A percentile compares a stretch with the other conserved stretches of the same genome.
Evolutionary conservation across 352 stramenopile species (phyloP).

Genomic region (Peronospora destructor): DNA sequence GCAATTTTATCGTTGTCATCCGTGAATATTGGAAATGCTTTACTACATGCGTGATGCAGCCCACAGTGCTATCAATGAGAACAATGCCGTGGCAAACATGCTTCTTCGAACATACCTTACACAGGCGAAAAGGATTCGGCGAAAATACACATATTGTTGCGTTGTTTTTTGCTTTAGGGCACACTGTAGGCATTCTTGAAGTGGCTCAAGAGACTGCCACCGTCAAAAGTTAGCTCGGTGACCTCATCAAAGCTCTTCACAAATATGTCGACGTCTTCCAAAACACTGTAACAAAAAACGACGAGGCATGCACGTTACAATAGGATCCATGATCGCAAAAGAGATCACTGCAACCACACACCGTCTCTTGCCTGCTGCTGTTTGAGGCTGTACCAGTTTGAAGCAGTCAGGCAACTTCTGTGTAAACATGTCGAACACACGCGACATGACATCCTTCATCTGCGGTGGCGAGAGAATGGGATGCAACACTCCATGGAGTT

Average conservation of each 20-base stretch:
- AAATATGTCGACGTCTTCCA: slow-evolving; percentile 70
- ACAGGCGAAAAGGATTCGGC: neutral
- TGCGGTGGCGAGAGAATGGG: slow-evolving; percentile 89
- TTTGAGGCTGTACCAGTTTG: slow-evolving; percentile 74
- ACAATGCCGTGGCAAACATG: neutral
- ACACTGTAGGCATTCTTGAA: slow-evolving; percentile 50
- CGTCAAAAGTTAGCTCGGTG: slow-evolving; percentile 60
- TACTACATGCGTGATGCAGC: too few species aligned
- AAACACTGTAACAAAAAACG: slow-evolving; percentile 34
- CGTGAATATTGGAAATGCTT: neutral
- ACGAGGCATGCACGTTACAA: slow-evolving; percentile 1
- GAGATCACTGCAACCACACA: slow-evolving; percentile 20
- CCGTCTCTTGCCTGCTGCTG: slow-evolving; percentile 60
- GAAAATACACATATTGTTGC: slow-evolving; percentile 20
- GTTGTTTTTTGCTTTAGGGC: slow-evolving; percentile 24
- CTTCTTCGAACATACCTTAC: neutral
- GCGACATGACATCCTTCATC: slow-evolving; percentile 93
- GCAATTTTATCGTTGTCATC: slow-evolving; percentile 8
- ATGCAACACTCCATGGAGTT: slow-evolving; percentile 92
- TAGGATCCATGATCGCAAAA: neutral
- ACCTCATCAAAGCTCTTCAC: slow-evolving; percentile 70
- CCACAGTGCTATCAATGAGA: neutral
- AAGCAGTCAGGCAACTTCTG: slow-evolving; percentile 88
- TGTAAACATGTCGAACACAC: slow-evolving; percentile 83
- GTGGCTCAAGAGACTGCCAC: slow-evolving; percentile 46